Conservation (phyloP, 768 basidiomycete species). For the Piloderma croceum region DNA sequence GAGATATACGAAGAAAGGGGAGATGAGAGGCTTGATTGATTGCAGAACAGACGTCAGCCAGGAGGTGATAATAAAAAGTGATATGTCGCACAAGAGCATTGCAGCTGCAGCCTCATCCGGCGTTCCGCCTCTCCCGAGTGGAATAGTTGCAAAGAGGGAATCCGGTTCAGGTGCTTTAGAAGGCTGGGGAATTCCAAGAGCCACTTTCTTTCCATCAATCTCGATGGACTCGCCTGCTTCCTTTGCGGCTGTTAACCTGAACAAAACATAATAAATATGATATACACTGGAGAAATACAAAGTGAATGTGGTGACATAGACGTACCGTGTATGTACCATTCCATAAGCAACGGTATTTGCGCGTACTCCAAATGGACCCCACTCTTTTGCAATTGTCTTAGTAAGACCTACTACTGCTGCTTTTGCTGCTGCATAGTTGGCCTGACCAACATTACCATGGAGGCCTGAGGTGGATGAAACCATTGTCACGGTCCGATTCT, state of each 20-base stretch:
- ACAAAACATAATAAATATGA: conserved; percentile 2
- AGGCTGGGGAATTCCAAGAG: conserved; percentile 66
- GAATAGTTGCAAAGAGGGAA: conserved; percentile 42
- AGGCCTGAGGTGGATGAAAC: conserved; percentile 80
- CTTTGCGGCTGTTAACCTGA: conserved; percentile 71
- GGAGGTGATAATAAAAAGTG: conserved; percentile 6
- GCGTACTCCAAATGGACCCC: conserved; percentile 78
- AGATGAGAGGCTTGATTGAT: conserved; percentile 60
- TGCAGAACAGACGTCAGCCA: conserved; percentile 2
- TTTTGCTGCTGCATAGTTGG: conserved; percentile 78
- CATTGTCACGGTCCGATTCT: conserved; percentile 73
- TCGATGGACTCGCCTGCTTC: conserved; percentile 71
- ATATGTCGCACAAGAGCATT: conserved; percentile 63
- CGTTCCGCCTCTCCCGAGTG: conserved; percentile 62
- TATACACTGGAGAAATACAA: background rate
- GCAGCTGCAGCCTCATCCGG: conserved; percentile 74
- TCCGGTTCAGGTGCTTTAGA: conserved; percentile 30
- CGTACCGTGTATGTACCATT: conserved; percentile 67
- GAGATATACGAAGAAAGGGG: conserved; percentile 76
- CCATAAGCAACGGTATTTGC: conserved; percentile 81
- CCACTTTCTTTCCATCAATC: conserved; percentile 79
- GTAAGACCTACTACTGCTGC: conserved; percentile 73
- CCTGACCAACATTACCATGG: conserved; percentile 84
- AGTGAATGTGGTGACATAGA: background rate
- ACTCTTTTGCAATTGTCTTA: conserved; percentile 85